Percentiles rank a stretch among this genome's conserved stretches.
These are phyloP conservation scores for Penicillium mononematosum DNA, from an alignment of 495 filamentous ascomycete species.

Conservation along the genomic window DNA sequence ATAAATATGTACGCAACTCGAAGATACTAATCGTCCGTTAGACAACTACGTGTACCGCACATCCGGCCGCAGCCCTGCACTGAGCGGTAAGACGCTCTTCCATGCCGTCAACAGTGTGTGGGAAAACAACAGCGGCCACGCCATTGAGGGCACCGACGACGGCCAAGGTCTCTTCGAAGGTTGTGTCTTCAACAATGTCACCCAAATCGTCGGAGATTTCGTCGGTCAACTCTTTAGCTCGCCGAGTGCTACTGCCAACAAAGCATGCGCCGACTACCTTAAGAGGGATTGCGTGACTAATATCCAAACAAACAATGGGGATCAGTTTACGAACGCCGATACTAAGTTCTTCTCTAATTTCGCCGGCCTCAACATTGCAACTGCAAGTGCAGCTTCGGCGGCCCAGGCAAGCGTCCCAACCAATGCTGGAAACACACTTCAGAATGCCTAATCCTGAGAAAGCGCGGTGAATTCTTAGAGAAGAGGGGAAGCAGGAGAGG, in stretches of 20 bases:
- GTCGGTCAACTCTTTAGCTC: neutral
- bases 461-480: neutral
- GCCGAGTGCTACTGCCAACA: neutral
- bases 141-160: constrained; percentile 10
- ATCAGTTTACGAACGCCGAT: neutral
- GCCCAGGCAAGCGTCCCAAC: neutral
- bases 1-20: too few species aligned
- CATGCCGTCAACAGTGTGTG: constrained; percentile 24
- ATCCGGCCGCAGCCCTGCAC: constrained; percentile 45
- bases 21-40: constrained; percentile 19
- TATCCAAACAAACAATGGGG: neutral
- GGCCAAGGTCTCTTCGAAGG: constrained; percentile 16
- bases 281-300: neutral
- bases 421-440: neutral
- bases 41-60: constrained; percentile 50
- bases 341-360: neutral
- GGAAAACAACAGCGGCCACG: constrained; percentile 16
- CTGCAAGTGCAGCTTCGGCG: neutral
- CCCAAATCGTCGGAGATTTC: neutral
- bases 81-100: constrained; percentile 40
- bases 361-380: neutral
- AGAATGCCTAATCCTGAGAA: neutral
- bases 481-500: neutral
- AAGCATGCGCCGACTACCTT: neutral
- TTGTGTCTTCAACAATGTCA: constrained; percentile 3